phyloP scores from a whole-genome alignment of 371 early-diverging fungal species.

The Mucor circinelloides region DNA sequence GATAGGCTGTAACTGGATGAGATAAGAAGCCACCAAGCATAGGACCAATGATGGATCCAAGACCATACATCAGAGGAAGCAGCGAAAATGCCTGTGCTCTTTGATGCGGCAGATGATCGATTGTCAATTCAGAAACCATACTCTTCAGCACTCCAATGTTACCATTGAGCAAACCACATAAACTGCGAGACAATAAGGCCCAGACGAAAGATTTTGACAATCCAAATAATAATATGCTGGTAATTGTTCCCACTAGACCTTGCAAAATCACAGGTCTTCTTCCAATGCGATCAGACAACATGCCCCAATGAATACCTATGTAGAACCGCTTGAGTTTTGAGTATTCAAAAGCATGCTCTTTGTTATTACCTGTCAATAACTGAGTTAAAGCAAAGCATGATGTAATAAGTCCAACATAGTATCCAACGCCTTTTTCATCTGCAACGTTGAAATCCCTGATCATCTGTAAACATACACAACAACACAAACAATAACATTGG shows the following conservation, averaged over 20 bases:
- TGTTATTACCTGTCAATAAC: conserved; percentile 55
- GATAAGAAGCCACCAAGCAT: conserved; percentile 78
- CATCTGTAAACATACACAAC: conserved; percentile 41
- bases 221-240: conserved; percentile 75
- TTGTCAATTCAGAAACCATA: conserved; percentile 87
- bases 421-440: conserved; percentile 57
- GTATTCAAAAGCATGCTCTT: background rate
- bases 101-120: conserved; percentile 33
- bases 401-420: conserved; percentile 68
- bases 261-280: conserved; percentile 79
- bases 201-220: conserved; percentile 64
- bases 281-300: conserved; percentile 66
- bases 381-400: conserved; percentile 69
- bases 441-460: conserved; percentile 61
- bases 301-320: conserved; percentile 60
- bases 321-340: background rate
- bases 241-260: conserved; percentile 76
- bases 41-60: conserved; percentile 71
- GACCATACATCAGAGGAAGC: conserved; percentile 58
- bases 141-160: conserved; percentile 87
- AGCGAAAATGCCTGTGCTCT: conserved; percentile 58
- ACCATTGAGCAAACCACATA: conserved; percentile 76
- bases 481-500: conserved; percentile 9
- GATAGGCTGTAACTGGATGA: conserved; percentile 72
- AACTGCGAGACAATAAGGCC: conserved; percentile 68